These are phyloP conservation scores for Dryadomyces sulphureus DNA, from an alignment of 2,329 filamentous ascomycete genomes.

Conservation along the genomic window DNA sequence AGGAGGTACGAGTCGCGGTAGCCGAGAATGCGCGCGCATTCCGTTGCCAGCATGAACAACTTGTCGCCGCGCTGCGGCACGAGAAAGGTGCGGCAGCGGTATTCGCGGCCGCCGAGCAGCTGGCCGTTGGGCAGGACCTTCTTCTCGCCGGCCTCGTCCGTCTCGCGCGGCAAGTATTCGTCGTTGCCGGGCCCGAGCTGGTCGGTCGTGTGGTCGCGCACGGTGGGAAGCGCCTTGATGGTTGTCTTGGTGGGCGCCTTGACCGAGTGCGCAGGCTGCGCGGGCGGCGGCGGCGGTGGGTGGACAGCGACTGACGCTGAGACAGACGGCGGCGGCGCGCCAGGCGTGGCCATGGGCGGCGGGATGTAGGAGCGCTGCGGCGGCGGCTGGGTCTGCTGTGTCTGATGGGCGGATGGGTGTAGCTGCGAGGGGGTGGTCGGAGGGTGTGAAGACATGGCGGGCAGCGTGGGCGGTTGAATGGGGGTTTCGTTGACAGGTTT, in stretches of 20 bases:
- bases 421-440: conserved; percentile 2
- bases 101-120: conserved; percentile 68
- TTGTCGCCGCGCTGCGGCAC: conserved; percentile 85
- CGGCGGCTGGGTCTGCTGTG: background rate
- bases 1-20: conserved; percentile 96
- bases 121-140: conserved; percentile 80
- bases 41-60: conserved; percentile 96
- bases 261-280: conserved; percentile 48
- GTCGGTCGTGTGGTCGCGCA: conserved; percentile 92
- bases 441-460: conserved; percentile 9
- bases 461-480: conserved; percentile 15
- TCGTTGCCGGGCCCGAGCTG: conserved; percentile 80
- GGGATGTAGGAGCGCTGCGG: conserved; percentile 16
- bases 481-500: conserved; percentile 42
- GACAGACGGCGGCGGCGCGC: conserved; percentile 27
- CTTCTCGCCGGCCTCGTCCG: conserved; percentile 83
- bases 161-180: conserved; percentile 88
- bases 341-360: conserved; percentile 16
- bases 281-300: conserved; percentile 21
- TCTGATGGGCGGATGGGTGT: conserved; percentile 1
- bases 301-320: conserved; percentile 25
- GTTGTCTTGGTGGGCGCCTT: conserved; percentile 69
- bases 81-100: conserved; percentile 84
- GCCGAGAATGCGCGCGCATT: conserved; percentile 83
- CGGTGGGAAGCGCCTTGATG: conserved; percentile 87